phyloP scores from a whole-genome alignment of 2,329 filamentous ascomycete species.

The Botrytis porri region DNA sequence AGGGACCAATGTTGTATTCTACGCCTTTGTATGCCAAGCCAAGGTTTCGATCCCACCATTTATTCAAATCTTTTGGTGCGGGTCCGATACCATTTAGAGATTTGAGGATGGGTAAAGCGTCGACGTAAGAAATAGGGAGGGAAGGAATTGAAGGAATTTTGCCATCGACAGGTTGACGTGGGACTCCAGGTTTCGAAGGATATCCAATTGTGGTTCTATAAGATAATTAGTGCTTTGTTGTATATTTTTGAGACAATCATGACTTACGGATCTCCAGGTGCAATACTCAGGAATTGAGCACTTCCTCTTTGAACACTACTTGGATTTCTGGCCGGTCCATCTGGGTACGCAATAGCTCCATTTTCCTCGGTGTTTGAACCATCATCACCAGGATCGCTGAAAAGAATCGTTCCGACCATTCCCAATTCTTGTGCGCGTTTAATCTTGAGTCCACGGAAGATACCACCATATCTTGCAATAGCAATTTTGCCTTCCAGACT shows the following conservation, averaged over 20 bases:
- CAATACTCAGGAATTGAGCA: constrained; percentile 72
- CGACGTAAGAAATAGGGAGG: constrained; percentile 82
- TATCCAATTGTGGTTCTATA: constrained; percentile 82
- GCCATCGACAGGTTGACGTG: constrained; percentile 66
- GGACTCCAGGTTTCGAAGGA: constrained; percentile 84
- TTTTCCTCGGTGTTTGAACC: constrained; percentile 77
- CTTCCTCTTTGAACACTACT: constrained; percentile 89
- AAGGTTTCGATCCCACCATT: constrained; percentile 61
- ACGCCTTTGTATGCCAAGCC: constrained; percentile 65
- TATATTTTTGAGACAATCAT: constrained; percentile 33
- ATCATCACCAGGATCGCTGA: constrained; percentile 87
- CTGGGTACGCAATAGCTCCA: constrained; percentile 74
- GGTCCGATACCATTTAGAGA: constrained; percentile 88
- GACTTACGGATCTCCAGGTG: constrained; percentile 69
- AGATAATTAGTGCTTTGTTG: constrained; percentile 51
- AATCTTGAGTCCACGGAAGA: constrained; percentile 88
- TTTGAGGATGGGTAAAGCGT: constrained; percentile 83
- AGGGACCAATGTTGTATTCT: constrained; percentile 67
- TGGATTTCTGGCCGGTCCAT: constrained; percentile 82
- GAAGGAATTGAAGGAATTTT: constrained; percentile 84
- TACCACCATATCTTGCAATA: constrained; percentile 77
- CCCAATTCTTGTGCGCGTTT: constrained; percentile 89
- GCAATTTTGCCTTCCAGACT: constrained; percentile 82
- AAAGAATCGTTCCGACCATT: constrained; percentile 81
- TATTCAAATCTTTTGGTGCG: constrained; percentile 67